phyloP scores from a whole-genome alignment of 177 flowering plant species.

The Vitis hybrid region DNA sequence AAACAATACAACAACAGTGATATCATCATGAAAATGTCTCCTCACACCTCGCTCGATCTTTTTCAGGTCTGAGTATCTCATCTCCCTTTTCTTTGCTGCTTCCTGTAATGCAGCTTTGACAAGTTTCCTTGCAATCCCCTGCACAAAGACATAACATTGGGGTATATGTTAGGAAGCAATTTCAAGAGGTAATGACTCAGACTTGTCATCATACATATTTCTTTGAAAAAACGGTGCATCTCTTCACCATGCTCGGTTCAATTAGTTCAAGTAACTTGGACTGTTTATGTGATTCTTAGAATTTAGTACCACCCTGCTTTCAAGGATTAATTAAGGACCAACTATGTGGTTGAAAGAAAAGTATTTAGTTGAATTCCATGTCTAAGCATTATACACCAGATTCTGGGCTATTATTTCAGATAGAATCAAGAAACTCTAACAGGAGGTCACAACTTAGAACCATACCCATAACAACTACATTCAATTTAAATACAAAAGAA shows the following conservation, averaged over 20 bases:
- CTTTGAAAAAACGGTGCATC: too few species aligned
- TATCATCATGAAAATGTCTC: slow-evolving; percentile 95
- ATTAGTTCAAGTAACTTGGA: too few species aligned
- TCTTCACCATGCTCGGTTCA: too few species aligned
- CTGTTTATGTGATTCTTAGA: too few species aligned
- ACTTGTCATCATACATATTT: too few species aligned
- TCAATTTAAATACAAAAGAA: neutral
- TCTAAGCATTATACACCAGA: neutral
- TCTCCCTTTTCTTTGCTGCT: slow-evolving; percentile 89
- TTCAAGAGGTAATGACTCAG: too few species aligned
- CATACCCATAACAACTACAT: neutral
- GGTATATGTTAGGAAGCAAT: neutral
- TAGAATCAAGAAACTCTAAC: too few species aligned
- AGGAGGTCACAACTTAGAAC: neutral
- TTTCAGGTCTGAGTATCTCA: slow-evolving; percentile 84
- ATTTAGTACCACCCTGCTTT: too few species aligned
- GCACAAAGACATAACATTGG: slow-evolving; percentile 13
- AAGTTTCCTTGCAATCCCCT: slow-evolving; percentile 82
- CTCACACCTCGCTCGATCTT: slow-evolving; percentile 87
- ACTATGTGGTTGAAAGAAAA: neutral
- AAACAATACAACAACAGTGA: slow-evolving; percentile 74
- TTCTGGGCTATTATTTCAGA: neutral
- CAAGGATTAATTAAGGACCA: too few species aligned
- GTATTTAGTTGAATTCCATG: neutral
- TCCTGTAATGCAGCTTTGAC: slow-evolving; percentile 68